Evolutionary conservation across 1,139 yeast species (phyloP).

Genomic region (Yamadazyma trypodendri): DNA sequence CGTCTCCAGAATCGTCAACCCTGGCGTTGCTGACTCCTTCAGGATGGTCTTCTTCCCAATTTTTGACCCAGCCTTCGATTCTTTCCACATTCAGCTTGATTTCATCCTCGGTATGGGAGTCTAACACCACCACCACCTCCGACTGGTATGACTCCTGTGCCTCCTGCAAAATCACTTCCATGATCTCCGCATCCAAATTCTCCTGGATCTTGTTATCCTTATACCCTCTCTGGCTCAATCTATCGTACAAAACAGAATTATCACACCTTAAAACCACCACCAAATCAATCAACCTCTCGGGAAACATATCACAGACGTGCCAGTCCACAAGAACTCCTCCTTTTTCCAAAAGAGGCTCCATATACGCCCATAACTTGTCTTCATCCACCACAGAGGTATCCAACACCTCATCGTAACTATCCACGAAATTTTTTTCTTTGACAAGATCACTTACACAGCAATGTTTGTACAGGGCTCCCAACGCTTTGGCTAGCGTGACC

Average conservation of each 20-base stretch:
- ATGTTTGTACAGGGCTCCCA: slow-evolving; percentile 42
- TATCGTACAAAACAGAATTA: slow-evolving; percentile 67
- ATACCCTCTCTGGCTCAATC: slow-evolving; percentile 74
- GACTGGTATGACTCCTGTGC: slow-evolving; percentile 80
- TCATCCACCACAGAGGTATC: slow-evolving; percentile 91
- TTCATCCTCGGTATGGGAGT: slow-evolving; percentile 69
- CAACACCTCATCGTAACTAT: slow-evolving; percentile 81
- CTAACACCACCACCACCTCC: slow-evolving; percentile 77
- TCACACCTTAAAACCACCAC: slow-evolving; percentile 86
- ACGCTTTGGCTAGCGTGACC: slow-evolving; percentile 4
- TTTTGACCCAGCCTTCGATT: slow-evolving; percentile 66
- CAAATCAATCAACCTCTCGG: slow-evolving; percentile 86
- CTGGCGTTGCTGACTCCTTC: slow-evolving; percentile 23
- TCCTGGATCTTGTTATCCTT: slow-evolving; percentile 81
- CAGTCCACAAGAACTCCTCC: slow-evolving; percentile 94
- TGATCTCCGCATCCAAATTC: slow-evolving; percentile 93
- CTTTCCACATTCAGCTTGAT: slow-evolving; percentile 80
- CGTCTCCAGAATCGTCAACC: slow-evolving; percentile 4
- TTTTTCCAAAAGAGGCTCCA: slow-evolving; percentile 72
- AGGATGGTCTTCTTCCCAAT: slow-evolving; percentile 59
- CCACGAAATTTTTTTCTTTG: slow-evolving; percentile 70
- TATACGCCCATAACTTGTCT: slow-evolving; percentile 75
- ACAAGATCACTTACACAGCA: slow-evolving; percentile 81
- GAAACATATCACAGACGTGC: slow-evolving; percentile 97
- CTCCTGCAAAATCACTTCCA: slow-evolving; percentile 87